Base-by-base conservation (phyloP, 352 stramenopile genomes). In the Pilasporangium apinafurcum region DNA sequence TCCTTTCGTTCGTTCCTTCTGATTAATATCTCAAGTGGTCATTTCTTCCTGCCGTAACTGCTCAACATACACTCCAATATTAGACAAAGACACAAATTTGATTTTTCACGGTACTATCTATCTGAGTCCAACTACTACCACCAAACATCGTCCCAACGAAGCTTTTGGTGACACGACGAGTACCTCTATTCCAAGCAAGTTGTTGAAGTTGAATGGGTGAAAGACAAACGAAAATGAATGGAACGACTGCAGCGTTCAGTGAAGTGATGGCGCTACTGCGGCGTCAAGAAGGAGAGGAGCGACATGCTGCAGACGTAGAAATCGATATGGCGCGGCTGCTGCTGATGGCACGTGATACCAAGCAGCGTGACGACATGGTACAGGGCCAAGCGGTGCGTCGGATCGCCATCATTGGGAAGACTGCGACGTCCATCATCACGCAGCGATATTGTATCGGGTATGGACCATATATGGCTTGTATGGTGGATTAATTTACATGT, bases 361-460 rank as follows among this genome's bases (percentile, higher is more conserved):
- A 45, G 8, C 46, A 83, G 45, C 65, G 78, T 10, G 69, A 86
- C 12, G 50, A 71, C 33, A 62, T 90, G 37, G 51, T 90, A 13
- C 59, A 79, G 35, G 72, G 68, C 14, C 74, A 90, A 41, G 72
- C 60, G 3, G 61, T 86, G 26, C 53, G 62, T 8, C 55, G 66
- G 8, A 53, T 87, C 47, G 62, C 63, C 24, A 42, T 53, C 5
- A 66, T 87, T 28, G 41, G 65, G 25, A 60, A 60, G 38, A 27
- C 41, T 4, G 37, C 48, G 4, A 48, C 46, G 8, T 42, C 44
- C 7, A 17, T 45, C 14, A 22, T 37, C 38, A 65, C 53, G 22
- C 44, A 76, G 48, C 56, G 61, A 21, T 49, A 65, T 36, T 68
- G 56, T 38, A 50, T 48, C 27, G 59, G 56, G 64, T 73, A 56